Conservation (phyloP, 1,284 basidiomycete species). For the Papiliotrema terrestris region DNA sequence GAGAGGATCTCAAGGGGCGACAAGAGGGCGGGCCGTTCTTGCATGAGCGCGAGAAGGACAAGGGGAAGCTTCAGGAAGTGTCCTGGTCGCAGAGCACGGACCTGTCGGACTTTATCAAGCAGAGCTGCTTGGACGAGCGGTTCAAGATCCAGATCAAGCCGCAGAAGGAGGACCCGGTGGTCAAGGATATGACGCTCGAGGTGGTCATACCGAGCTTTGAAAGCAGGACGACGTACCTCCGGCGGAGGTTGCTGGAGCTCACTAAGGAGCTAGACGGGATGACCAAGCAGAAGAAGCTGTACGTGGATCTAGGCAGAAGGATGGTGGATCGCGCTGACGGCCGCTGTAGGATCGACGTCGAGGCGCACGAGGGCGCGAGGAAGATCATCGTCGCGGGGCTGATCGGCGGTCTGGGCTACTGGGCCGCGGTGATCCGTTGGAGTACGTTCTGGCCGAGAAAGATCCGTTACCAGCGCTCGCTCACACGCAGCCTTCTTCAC, state of each 20-base stretch:
- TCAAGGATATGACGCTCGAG: constrained; percentile 45
- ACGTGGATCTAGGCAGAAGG: constrained; percentile 6
- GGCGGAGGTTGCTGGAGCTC: constrained; percentile 54
- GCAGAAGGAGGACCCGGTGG: background rate
- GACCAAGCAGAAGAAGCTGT: constrained; percentile 48
- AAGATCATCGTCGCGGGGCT: constrained; percentile 60
- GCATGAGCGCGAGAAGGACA: constrained; percentile 29
- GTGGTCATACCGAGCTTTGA: constrained; percentile 63
- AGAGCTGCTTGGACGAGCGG: constrained; percentile 57
- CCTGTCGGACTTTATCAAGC: constrained; percentile 63
- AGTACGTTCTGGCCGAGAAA: no score
- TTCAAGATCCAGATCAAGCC: constrained; percentile 58
- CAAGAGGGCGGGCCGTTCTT: constrained; percentile 34
- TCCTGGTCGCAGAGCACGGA: constrained; percentile 66
- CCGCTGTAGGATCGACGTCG: constrained; percentile 57
- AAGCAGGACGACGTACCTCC: constrained; percentile 60
- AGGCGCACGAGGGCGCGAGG: constrained; percentile 58
- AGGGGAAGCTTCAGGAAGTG: constrained; percentile 37
- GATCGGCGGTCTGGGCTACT: constrained; percentile 60
- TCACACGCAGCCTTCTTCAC: constrained; percentile 6
- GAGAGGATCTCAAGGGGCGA: constrained; percentile 2
- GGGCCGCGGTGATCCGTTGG: constrained; percentile 60
- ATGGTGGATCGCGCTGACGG: constrained; percentile 24
- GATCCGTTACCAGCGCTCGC: background rate
- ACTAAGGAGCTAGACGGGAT: constrained; percentile 56